These are phyloP conservation scores for Cyclostephanos tholiformis DNA, from an alignment of 108 stramenopile genomes.

Conservation along the genomic window DNA sequence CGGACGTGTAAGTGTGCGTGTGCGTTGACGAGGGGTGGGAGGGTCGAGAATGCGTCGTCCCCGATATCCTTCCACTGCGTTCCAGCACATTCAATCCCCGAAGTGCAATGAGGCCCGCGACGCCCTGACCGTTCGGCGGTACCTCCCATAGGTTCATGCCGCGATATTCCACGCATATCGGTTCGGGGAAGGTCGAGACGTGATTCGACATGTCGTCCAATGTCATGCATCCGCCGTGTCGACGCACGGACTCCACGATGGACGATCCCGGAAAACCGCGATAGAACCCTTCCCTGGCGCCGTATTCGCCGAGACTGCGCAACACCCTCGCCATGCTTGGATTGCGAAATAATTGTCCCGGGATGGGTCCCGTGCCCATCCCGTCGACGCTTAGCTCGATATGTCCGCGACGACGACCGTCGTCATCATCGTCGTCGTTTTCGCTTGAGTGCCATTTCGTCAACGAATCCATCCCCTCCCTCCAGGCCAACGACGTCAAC, in stretches of 20 bases:
- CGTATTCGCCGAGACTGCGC: conserved; percentile 71
- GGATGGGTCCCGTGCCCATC: conserved; percentile 48
- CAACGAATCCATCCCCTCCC: conserved; percentile 59
- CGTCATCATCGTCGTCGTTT: conserved; percentile 12
- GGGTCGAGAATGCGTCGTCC: no score
- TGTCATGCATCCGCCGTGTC: conserved; percentile 84
- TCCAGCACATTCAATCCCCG: conserved; percentile 69
- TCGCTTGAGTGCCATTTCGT: conserved; percentile 64
- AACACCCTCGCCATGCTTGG: conserved; percentile 87
- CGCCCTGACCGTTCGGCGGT: conserved; percentile 95
- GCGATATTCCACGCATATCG: conserved; percentile 76
- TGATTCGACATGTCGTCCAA: conserved; percentile 82
- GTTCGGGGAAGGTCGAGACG: conserved; percentile 72
- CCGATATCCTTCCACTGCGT: conserved; percentile 20
- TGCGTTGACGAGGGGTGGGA: neutral
- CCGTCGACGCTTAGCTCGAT: conserved; percentile 71
- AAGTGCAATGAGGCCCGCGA: conserved; percentile 92
- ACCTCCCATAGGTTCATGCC: conserved; percentile 84
- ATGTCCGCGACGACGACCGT: conserved; percentile 13
- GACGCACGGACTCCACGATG: conserved; percentile 79
- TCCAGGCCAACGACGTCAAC: conserved; percentile 89
- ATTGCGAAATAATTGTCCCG: conserved; percentile 88
- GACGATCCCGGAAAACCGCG: conserved; percentile 76
- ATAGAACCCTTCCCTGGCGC: conserved; percentile 91
- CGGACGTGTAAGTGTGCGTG: no score